phyloP scores from a whole-genome alignment of 805 yeast genomes.

The Yarrowia sp. region DNA sequence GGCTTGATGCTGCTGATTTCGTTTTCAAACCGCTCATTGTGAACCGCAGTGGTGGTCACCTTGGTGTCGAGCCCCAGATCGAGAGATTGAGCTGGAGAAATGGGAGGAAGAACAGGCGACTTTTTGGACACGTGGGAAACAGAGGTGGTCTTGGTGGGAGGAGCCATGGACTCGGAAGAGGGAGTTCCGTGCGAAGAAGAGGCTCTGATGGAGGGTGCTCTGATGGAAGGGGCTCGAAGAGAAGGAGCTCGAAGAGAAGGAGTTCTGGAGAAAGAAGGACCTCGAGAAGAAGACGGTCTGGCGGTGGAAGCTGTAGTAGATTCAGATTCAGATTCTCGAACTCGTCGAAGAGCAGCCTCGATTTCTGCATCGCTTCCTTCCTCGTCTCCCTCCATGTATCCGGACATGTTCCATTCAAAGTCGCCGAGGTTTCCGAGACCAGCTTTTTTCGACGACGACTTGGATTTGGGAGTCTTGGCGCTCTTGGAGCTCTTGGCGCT shows the following conservation, averaged over 20 bases:
- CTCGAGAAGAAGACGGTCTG: no score
- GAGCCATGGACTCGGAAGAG: neutral
- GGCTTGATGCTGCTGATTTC: neutral
- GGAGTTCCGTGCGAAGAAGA: neutral
- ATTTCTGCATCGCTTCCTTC: slow-evolving; percentile 1
- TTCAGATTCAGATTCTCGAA: neutral
- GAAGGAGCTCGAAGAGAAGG: no score
- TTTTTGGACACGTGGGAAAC: no score
- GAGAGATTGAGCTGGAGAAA: neutral
- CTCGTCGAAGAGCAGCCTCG: neutral
- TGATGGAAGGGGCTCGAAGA: no score
- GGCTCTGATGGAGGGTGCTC: neutral
- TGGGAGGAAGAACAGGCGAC: neutral
- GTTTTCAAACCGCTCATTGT: neutral
- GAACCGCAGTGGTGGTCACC: neutral
- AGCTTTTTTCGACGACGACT: neutral
- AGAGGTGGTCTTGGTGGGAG: no score
- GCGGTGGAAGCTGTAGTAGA: no score
- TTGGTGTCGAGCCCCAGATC: neutral
- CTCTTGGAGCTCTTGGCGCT: neutral
- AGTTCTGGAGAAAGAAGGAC: no score
- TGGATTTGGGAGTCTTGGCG: neutral
- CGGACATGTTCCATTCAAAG: neutral
- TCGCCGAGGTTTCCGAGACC: neutral
- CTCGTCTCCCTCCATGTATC: slow-evolving; percentile 17